These are phyloP conservation scores for Peronospora destructor DNA, from an alignment of 352 stramenopile species.

Conservation along the genomic window DNA sequence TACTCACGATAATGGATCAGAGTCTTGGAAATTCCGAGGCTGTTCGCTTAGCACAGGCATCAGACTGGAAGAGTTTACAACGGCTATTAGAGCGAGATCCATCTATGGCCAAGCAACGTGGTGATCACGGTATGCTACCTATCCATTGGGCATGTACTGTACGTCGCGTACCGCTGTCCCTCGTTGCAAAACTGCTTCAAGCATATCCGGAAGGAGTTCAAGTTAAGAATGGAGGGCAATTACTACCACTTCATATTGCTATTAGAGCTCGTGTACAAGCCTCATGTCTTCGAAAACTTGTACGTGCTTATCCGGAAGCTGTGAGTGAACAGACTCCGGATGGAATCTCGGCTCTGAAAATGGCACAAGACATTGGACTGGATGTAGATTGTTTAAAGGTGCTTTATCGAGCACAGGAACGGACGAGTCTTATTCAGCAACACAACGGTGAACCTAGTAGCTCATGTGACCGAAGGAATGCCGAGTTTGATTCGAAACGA, in stretches of 20 bases:
- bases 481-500: conserved; percentile 8
- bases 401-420: conserved; percentile 28
- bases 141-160: conserved; percentile 80
- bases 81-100: conserved; percentile 51
- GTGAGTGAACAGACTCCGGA: conserved; percentile 42
- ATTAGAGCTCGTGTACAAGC: conserved; percentile 48
- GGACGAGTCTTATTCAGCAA: conserved; percentile 12
- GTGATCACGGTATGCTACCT: conserved; percentile 80
- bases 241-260: conserved; percentile 75
- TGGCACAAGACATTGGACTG: conserved; percentile 42
- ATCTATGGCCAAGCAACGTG: conserved; percentile 36
- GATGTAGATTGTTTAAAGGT: conserved; percentile 41
- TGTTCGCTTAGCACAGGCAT: conserved; percentile 68
- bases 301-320: conserved; percentile 46
- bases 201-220: conserved; percentile 53
- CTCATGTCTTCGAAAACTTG: conserved; percentile 44
- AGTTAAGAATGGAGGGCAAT: conserved; percentile 52
- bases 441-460: conserved; percentile 13
- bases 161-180: conserved; percentile 43
- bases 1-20: conserved; percentile 16
- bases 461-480: conserved; percentile 15
- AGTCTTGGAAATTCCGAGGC: conserved; percentile 42
- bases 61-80: conserved; percentile 67
- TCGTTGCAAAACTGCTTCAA: conserved; percentile 52
- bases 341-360: conserved; percentile 41